phyloP scores from a whole-genome alignment of 1,284 basidiomycete species.

The Ustilago sp. region DNA sequence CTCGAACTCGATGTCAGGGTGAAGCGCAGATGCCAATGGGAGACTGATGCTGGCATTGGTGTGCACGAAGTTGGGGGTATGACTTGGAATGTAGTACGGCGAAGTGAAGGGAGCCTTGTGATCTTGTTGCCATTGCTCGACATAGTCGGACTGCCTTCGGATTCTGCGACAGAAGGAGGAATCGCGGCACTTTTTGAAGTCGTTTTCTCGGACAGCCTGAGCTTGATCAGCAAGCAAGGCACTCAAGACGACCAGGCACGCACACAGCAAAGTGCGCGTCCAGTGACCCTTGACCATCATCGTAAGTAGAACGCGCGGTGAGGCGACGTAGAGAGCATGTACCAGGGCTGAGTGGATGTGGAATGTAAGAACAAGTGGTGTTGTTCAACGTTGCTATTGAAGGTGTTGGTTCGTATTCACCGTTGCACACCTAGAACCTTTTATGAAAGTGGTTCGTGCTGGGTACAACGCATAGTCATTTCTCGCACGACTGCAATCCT shows the following conservation, averaged over 20 bases:
- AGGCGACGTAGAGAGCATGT: neutral
- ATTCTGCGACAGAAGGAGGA: slow-evolving; percentile 68
- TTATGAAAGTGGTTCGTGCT: neutral
- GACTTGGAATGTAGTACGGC: slow-evolving; percentile 55
- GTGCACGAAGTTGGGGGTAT: slow-evolving; percentile 25
- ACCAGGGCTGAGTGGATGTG: neutral
- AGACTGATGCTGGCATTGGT: slow-evolving; percentile 38
- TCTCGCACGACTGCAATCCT: neutral
- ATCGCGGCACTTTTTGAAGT: slow-evolving; percentile 68
- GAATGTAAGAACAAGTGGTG: neutral
- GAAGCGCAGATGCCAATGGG: slow-evolving; percentile 57
- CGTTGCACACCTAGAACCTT: neutral
- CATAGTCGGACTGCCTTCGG: slow-evolving; percentile 58
- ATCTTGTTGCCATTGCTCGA: slow-evolving; percentile 47
- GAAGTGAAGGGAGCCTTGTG: slow-evolving; percentile 44
- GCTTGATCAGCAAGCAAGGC: slow-evolving; percentile 19
- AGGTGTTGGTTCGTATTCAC: neutral
- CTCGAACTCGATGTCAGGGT: slow-evolving; percentile 62
- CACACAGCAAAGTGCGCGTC: slow-evolving; percentile 25
- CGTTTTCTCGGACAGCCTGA: slow-evolving; percentile 45
- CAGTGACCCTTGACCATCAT: slow-evolving; percentile 22
- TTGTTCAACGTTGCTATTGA: neutral
- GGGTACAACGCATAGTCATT: neutral
- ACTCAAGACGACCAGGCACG: slow-evolving; percentile 19
- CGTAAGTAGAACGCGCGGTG: neutral